Evolutionary conservation across 352 stramenopile genomes (phyloP).

Genomic region (Globisporangium okanoganense): DNA sequence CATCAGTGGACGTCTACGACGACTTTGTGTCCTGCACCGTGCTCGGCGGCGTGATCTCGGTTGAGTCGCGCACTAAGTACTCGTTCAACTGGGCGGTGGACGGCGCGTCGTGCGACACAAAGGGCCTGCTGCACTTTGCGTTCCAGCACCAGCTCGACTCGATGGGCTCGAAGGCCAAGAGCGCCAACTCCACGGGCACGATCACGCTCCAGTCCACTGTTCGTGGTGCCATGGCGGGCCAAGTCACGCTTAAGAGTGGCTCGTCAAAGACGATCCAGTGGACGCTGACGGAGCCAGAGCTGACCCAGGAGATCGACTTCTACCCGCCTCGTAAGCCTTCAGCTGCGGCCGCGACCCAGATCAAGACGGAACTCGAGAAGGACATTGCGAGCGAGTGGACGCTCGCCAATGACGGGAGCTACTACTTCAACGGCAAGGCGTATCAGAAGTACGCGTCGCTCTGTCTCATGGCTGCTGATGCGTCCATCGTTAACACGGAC

Average conservation of each 20-base stretch:
- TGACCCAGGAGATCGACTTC: conserved; percentile 49
- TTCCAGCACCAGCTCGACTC: conserved; percentile 59
- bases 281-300: conserved; percentile 45
- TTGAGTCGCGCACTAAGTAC: conserved; percentile 58
- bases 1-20: conserved; percentile 44
- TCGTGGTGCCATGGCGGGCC: conserved; percentile 46
- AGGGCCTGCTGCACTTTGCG: conserved; percentile 61
- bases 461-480: conserved; percentile 63
- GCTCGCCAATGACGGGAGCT: conserved; percentile 35
- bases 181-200: conserved; percentile 15
- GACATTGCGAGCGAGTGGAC: conserved; percentile 59
- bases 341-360: conserved; percentile 26
- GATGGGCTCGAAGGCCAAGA: conserved; percentile 22
- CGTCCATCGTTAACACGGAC: conserved; percentile 38
- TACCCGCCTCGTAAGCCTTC: conserved; percentile 38
- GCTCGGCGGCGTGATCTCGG: conserved; percentile 38
- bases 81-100: conserved; percentile 55
- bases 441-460: conserved; percentile 81
- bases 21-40: conserved; percentile 55
- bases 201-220: conserved; percentile 48
- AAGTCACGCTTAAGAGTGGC: conserved; percentile 18
- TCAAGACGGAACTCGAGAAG: conserved; percentile 37
- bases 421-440: conserved; percentile 78
- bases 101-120: conserved; percentile 35
- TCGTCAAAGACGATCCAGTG: conserved; percentile 25